phyloP scores from a whole-genome alignment of 2,329 filamentous ascomycete species.

The Fusarium oxysporum region DNA sequence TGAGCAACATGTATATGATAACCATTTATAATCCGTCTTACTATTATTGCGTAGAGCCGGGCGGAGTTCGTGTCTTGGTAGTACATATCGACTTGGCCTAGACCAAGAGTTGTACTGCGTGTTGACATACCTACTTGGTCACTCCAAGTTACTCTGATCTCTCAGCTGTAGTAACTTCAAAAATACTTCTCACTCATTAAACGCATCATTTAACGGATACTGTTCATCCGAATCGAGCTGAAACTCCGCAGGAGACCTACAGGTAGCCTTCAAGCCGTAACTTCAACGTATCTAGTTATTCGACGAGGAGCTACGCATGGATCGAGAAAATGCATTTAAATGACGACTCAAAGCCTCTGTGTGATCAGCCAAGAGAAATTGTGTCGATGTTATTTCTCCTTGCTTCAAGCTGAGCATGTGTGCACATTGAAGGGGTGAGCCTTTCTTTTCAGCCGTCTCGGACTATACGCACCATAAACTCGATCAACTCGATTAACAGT shows the following conservation, averaged over 20 bases:
- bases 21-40: accelerated
- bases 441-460: too few species aligned
- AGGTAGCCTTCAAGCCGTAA: neutral
- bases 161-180: accelerated
- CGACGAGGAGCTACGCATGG: neutral
- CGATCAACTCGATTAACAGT: neutral
- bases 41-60: neutral
- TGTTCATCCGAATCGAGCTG: neutral
- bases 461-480: neutral
- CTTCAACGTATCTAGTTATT: neutral
- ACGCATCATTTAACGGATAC: accelerated
- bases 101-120: neutral
- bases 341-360: neutral
- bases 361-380: neutral
- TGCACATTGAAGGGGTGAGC: neutral
- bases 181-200: accelerated
- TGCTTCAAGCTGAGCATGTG: neutral
- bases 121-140: neutral
- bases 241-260: too few species aligned
- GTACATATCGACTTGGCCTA: neutral
- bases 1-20: accelerated
- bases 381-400: neutral
- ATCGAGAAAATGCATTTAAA: too few species aligned
- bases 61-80: neutral
- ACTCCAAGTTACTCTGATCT: too few species aligned